Evolutionary conservation across 495 filamentous ascomycete species (phyloP), one percentile per base, ranked within the genome.

Genomic region (Glutinoglossum americanum): DNA sequence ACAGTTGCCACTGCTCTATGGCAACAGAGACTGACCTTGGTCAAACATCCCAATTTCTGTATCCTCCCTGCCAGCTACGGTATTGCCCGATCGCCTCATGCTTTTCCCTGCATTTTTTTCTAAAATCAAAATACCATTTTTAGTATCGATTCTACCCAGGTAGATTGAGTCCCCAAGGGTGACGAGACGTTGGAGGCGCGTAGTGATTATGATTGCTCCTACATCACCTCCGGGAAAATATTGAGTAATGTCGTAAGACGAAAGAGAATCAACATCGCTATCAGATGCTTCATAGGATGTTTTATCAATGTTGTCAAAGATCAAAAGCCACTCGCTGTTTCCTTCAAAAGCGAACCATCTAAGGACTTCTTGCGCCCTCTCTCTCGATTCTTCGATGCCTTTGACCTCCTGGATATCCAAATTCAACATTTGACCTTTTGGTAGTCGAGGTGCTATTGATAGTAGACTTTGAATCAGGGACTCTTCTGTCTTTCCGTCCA

Each of bases 301-400:
- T 41, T 62, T 55, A 27, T 62, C 61, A 21, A 62, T 41, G 5
- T 62, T 55, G 19, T 62, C 61, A 21, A 62, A 33, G 19, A 62
- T 28, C 9, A 62, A 32, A 13, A 61, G 17, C 61, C 61, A 62
- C 4, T 35, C n/a, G 3, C 19, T 15, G 28, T 62, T 62, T 11
- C 51, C 59, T 53, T 28, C 13, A 6, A 53, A 53, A 33, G 26
- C 17, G 10, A 53, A 27, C 49, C 49, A 53, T 9, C 10, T 53
- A 28, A 27, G 30, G 30, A 53, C 10, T 27, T 37, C 51, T 19
- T 54, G 51, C 3, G 33, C 28, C 21, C 21, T 23, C 3, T 37
- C 19, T 19, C 17, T 54, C 17, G 21, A 37, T 27, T 33, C 26
- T 27, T 54, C 51, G 15, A 27, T 37, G 51, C 51, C 28, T 11